Percentiles rank a stretch among this genome's conserved stretches.
Conservation (phyloP, 2,329 filamentous ascomycete species). For the Thielaviopsis euricoi region DNA sequence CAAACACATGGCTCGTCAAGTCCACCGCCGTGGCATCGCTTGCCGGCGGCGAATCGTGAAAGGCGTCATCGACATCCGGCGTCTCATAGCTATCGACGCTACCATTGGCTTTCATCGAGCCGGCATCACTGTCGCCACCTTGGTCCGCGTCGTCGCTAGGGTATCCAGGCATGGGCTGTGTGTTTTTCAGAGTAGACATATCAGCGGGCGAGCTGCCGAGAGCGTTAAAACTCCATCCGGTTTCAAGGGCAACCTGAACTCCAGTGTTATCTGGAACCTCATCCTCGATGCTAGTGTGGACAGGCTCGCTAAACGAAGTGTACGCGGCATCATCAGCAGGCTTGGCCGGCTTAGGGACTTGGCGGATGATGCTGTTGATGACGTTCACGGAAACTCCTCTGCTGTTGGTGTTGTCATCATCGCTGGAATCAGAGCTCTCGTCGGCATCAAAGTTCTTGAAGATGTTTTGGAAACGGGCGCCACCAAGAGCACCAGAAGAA, state of each 20-base stretch:
- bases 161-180: slow-evolving; percentile 20
- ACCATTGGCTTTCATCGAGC: slow-evolving; percentile 5
- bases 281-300: slow-evolving; percentile 32
- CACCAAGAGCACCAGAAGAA: slow-evolving; percentile 59
- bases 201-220: slow-evolving; percentile 19
- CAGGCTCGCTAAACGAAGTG: slow-evolving; percentile 19
- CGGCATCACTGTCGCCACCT: slow-evolving; percentile 23
- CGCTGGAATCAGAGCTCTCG: slow-evolving; percentile 26
- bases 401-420: slow-evolving; percentile 55
- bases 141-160: slow-evolving; percentile 28
- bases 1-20: neutral
- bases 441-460: slow-evolving; percentile 44
- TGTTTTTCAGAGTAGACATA: slow-evolving; percentile 9
- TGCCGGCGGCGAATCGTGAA: neutral
- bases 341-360: neutral
- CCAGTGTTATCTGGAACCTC: slow-evolving; percentile 23
- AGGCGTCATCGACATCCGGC: slow-evolving; percentile 10
- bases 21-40: slow-evolving; percentile 1
- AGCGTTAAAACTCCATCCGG: slow-evolving; percentile 31
- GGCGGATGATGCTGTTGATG: neutral
- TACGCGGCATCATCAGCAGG: slow-evolving; percentile 16
- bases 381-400: slow-evolving; percentile 22
- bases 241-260: slow-evolving; percentile 18
- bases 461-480: slow-evolving; percentile 55
- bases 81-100: slow-evolving; percentile 4